A percentile compares a stretch with the other conserved stretches of the same genome.
Evolutionary conservation across 345 rosid genomes (phyloP).

Genomic region (Hevea brasiliensis): DNA sequence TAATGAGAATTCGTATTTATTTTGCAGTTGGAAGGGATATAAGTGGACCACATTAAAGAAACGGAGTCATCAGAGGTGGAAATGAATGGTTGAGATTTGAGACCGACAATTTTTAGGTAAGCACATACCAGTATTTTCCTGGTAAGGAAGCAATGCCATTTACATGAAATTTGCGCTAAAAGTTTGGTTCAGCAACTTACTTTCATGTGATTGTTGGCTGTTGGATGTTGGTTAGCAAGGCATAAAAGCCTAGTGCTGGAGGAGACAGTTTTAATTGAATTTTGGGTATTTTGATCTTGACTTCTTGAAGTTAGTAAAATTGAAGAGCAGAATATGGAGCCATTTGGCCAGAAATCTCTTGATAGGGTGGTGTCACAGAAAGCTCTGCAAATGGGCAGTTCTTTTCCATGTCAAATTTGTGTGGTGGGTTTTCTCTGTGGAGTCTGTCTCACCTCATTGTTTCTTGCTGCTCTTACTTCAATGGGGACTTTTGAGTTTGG

Average conservation of each 20-base stretch:
- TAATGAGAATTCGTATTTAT: conserved; percentile 8
- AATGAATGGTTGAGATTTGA: conserved; percentile 20
- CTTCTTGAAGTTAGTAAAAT: background rate
- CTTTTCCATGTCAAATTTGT: conserved; percentile 90
- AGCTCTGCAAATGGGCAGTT: conserved; percentile 78
- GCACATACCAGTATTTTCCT: conserved; percentile 12
- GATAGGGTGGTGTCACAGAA: conserved; percentile 82
- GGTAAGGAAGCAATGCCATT: background rate
- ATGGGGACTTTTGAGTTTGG: conserved; percentile 56
- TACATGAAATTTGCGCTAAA: background rate
- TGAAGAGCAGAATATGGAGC: conserved; percentile 45
- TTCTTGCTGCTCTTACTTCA: conserved; percentile 81
- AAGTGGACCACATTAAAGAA: conserved; percentile 26
- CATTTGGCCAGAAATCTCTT: conserved; percentile 55
- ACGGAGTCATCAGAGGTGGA: background rate
- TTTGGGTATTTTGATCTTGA: background rate
- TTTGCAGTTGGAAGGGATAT: conserved; percentile 30
- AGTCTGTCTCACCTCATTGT: conserved; percentile 76
- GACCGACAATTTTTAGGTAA: conserved; percentile 28
- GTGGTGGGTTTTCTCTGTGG: conserved; percentile 89
- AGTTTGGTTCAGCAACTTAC: background rate
- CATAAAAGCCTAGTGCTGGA: background rate
- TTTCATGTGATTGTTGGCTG: conserved; percentile 32
- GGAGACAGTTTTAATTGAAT: background rate
- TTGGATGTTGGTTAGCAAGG: conserved; percentile 21